Evolutionary conservation across 805 yeast species (phyloP), one percentile per base, ranked within the genome.

Genomic region (Hagleromyces aurorensis): DNA sequence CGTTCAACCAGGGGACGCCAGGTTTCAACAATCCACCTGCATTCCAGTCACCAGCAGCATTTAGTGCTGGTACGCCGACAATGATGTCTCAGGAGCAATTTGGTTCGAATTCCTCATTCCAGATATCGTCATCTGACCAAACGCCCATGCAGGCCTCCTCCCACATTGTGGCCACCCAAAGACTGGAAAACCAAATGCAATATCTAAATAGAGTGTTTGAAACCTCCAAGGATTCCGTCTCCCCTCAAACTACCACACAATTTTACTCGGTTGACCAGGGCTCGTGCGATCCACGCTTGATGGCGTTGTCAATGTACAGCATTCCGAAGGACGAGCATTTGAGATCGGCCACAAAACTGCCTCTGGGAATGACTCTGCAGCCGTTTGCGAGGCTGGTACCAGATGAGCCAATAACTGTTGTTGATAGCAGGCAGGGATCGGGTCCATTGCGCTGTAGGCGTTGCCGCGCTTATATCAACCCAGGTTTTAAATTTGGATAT

Each of bases 361-460:
- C 98, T 1, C 59, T 91, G 23, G 93, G 94, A 1, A 59, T 89
- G 34, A 65, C 85, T 3, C 59, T 86, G 13, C 72, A 84, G 30
- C 98, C 98, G 4, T 85, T 91, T 64, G 94, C 95, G 0, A 75
- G 75, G 8, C 41, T 57, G 8, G 57, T 62, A 18, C 52, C 58
- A 5, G 77, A 69, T 10, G 72, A 70, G 2, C 58, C 58, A 0
- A 70, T 86, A 2, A 93, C 94, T 0, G 65, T 68, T 4, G 76
- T 45, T 6, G 40, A 30, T 6, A 31, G 35, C 18, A 32, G 33
- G 3, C 21, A 70, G 72, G 61, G 58, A 65, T 14, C 48, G 49
- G 84, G 85, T 1, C 94, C 95, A 0, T 78, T 93, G 19, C 71
- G 99, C 43, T 91, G 99, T 59, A 71, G 74, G 42, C 77, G 97